These are phyloP conservation scores for Aphanomyces euteiches DNA, from an alignment of 352 stramenopile species.

Conservation along the genomic window DNA sequence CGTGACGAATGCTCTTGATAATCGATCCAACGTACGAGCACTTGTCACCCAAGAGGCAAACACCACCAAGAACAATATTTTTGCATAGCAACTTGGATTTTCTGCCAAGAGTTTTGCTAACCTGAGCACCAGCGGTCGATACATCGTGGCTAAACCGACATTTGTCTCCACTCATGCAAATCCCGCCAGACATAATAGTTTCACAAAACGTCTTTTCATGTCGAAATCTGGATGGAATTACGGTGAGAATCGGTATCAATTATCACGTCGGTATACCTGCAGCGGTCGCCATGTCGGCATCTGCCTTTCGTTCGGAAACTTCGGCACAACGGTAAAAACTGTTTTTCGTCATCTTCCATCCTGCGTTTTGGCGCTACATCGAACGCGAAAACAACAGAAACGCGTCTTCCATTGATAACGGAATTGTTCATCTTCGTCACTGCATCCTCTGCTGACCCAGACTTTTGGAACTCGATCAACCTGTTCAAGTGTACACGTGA, in stretches of 20 bases:
- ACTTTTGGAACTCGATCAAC: conserved; percentile 26
- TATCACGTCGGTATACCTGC: neutral
- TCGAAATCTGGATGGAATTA: too few species aligned
- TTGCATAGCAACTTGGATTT: neutral
- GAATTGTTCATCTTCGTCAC: conserved; percentile 19
- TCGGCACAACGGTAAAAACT: neutral
- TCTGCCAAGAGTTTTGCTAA: neutral
- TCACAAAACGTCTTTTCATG: neutral
- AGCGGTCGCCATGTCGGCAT: neutral
- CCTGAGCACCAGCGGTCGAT: neutral
- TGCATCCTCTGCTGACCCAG: neutral
- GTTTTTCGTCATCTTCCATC: too few species aligned
- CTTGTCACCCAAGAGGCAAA: conserved; percentile 16
- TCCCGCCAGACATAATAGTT: neutral
- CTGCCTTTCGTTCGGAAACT: neutral
- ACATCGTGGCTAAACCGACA: conserved; percentile 21
- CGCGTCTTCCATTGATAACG: neutral
- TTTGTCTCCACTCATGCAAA: conserved; percentile 10
- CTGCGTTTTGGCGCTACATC: neutral
- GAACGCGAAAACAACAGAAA: neutral
- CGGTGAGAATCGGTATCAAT: too few species aligned
- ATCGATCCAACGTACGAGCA: conserved; percentile 1
- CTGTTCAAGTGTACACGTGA: conserved; percentile 2
- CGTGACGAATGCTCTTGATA: neutral
- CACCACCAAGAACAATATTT: neutral